Conservation (phyloP, 169 alveolate genomes). For the Fabrea salina region DNA sequence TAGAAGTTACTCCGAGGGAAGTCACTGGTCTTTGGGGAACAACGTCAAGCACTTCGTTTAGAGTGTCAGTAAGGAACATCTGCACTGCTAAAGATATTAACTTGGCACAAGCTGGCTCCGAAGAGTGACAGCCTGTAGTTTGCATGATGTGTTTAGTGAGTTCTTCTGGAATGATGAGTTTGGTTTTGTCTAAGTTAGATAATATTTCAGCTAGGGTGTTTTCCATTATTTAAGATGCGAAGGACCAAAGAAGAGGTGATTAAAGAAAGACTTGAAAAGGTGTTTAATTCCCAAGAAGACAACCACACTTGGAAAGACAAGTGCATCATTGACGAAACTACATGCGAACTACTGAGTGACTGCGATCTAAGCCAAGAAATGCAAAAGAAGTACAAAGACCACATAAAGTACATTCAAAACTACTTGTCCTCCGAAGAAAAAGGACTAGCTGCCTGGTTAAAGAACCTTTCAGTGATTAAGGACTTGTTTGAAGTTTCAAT, state of each 20-base stretch:
- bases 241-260: no score
- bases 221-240: no score
- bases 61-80: not conserved
- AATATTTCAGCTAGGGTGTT: no score
- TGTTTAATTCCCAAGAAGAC: no score
- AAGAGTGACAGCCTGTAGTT: constrained; percentile 6
- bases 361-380: not conserved
- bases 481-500: not conserved
- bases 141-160: not conserved
- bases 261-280: no score
- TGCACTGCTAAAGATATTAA: constrained; percentile 1
- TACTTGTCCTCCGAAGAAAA: not conserved
- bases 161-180: not conserved
- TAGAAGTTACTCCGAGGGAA: not conserved
- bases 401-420: not conserved
- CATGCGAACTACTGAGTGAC: not conserved
- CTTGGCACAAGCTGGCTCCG: constrained; percentile 4
- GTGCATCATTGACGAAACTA: no score
- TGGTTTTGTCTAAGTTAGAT: no score
- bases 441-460: not conserved
- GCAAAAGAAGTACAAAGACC: not conserved
- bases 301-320: no score
- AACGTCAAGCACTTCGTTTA: constrained; percentile 21
- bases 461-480: not conserved
- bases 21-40: constrained; percentile 1